Percentiles rank a stretch among this genome's conserved stretches.
Conservation (phyloP, 768 basidiomycete species). For the Xerocomellus intermedius region DNA sequence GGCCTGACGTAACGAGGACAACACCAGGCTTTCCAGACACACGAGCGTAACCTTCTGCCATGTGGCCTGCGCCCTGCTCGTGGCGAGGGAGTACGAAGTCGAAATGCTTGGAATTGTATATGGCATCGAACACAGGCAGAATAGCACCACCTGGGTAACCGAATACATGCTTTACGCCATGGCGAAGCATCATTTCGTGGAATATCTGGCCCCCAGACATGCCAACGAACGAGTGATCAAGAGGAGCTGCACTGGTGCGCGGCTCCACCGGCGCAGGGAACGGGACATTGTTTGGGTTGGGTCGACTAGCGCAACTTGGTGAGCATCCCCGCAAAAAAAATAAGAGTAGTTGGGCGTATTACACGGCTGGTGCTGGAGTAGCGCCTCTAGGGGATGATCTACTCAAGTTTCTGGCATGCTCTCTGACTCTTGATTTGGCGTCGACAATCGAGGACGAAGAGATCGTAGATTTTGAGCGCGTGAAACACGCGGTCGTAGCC, state of each 20-base stretch:
- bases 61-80: conserved; percentile 98
- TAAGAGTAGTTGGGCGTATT: conserved; percentile 25
- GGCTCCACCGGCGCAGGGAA: conserved; percentile 35
- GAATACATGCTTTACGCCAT: conserved; percentile 94
- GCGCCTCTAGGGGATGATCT: conserved; percentile 62
- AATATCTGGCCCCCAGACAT: conserved; percentile 97
- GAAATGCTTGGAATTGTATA: conserved; percentile 93
- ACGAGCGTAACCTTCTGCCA: conserved; percentile 98
- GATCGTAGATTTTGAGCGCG: conserved; percentile 51
- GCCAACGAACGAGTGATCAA: conserved; percentile 88
- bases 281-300: conserved; percentile 39
- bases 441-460: conserved; percentile 61
- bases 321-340: conserved; percentile 2
- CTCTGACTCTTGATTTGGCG: conserved; percentile 76
- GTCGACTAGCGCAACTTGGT: conserved; percentile 56
- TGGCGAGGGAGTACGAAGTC: conserved; percentile 95
- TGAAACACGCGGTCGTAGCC: conserved; percentile 33
- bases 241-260: conserved; percentile 45
- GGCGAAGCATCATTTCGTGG: conserved; percentile 99
- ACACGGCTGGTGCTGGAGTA: conserved; percentile 61
- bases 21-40: conserved; percentile 98
- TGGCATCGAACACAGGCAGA: conserved; percentile 99
- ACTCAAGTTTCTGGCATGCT: conserved; percentile 74
- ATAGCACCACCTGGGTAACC: conserved; percentile 99
- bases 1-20: conserved; percentile 96